Percentiles rank a stretch among this genome's conserved stretches.
Conservation (phyloP, 345 rosid species). For the Limnanthes douglasii region DNA sequence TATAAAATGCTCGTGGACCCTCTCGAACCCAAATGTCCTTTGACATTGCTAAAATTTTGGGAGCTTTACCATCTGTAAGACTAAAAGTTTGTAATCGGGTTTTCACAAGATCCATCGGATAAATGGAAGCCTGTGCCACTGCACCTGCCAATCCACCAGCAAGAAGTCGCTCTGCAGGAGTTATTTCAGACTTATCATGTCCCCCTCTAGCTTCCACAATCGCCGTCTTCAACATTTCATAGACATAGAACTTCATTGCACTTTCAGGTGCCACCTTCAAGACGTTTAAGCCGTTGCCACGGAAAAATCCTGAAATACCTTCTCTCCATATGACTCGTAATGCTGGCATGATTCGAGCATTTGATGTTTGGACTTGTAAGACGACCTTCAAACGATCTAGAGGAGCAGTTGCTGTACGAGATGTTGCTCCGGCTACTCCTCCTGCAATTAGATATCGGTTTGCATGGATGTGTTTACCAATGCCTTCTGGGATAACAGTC, state of each 20-base stretch:
- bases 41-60: constrained; percentile 45
- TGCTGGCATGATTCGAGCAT: constrained; percentile 40
- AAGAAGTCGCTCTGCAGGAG: constrained; percentile 66
- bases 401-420: constrained; percentile 95
- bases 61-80: constrained; percentile 58
- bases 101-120: constrained; percentile 98
- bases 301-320: constrained; percentile 71
- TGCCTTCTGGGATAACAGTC: constrained; percentile 91
- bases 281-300: constrained; percentile 92
- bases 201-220: constrained; percentile 33
- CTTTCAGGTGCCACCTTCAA: constrained; percentile 98
- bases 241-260: constrained; percentile 84
- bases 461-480: constrained; percentile 72
- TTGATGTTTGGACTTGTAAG: constrained; percentile 79
- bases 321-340: constrained; percentile 61
- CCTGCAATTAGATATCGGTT: constrained; percentile 79
- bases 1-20: constrained; percentile 93
- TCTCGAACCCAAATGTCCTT: constrained; percentile 81
- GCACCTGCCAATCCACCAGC: constrained; percentile 98
- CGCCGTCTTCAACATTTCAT: constrained; percentile 65
- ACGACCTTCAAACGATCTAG: constrained; percentile 83
- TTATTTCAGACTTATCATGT: constrained; percentile 38
- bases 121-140: constrained; percentile 78
- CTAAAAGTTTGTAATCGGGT: constrained; percentile 79
- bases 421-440: constrained; percentile 92